phyloP scores from a whole-genome alignment of 169 alveolate genomes.

The Blepharisma undulans region DNA sequence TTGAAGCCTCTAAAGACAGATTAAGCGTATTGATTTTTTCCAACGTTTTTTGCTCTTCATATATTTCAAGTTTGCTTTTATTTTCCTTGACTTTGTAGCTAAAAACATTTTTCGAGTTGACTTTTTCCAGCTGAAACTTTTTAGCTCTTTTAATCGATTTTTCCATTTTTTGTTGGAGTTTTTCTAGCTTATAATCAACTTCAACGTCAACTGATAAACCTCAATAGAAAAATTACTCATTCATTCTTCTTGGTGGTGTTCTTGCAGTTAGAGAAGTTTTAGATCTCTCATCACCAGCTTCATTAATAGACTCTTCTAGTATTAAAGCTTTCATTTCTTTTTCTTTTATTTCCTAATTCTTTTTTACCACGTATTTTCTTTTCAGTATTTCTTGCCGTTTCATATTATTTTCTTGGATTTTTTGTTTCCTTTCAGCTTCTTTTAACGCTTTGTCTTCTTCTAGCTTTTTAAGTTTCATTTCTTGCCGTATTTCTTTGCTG shows the following conservation, averaged over 20 bases:
- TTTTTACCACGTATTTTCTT: background rate
- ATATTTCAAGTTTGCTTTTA: background rate
- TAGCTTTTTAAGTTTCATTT: background rate
- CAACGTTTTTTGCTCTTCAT: background rate
- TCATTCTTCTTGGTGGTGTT: background rate
- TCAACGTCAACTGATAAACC: background rate
- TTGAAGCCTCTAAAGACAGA: background rate
- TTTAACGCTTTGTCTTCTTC: background rate
- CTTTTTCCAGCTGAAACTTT: background rate
- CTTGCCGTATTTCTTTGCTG: background rate
- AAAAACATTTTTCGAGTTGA: background rate
- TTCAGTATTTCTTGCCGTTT: background rate
- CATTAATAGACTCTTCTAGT: background rate
- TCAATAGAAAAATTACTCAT: background rate
- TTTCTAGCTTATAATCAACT: background rate
- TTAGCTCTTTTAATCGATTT: background rate
- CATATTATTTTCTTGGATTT: background rate
- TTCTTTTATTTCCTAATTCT: background rate
- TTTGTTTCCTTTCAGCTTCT: background rate
- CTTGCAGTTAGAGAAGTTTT: background rate
- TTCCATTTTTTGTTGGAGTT: background rate
- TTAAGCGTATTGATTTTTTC: background rate
- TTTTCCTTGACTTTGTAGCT: background rate
- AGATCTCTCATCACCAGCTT: background rate
- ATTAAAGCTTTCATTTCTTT: background rate